Conservation (phyloP, 495 filamentous ascomycete genomes). For the Xylaria telfairii region DNA sequence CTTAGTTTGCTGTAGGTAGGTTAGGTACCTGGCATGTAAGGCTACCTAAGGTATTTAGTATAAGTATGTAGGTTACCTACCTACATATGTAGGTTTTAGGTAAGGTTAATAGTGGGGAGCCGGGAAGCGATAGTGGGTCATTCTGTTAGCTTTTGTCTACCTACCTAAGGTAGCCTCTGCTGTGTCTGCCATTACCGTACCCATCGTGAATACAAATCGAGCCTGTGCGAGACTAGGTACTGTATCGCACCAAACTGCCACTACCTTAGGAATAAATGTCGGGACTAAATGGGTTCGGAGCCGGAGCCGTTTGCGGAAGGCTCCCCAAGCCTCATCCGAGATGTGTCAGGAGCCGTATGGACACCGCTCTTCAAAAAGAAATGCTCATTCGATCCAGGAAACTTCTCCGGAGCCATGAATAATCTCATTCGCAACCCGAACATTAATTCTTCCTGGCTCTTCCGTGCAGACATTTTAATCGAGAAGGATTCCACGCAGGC, state of each 20-base stretch:
- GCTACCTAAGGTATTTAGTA: too few species aligned
- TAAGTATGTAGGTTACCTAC: too few species aligned
- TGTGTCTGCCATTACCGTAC: constrained; percentile 3
- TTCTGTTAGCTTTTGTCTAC: not conserved
- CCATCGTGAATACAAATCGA: not conserved
- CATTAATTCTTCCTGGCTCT: constrained; percentile 80
- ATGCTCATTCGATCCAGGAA: constrained; percentile 63
- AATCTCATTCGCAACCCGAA: constrained; percentile 86
- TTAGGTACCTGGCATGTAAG: too few species aligned
- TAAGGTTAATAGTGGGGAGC: not conserved
- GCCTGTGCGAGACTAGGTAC: constrained; percentile 23
- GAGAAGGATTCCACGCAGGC: constrained; percentile 41
- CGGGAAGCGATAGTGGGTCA: not conserved
- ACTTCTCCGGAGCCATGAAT: constrained; percentile 68
- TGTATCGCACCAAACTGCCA: constrained; percentile 6
- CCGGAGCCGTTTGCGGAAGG: constrained; percentile 44
- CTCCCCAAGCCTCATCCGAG: constrained; percentile 38
- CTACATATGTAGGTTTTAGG: not conserved
- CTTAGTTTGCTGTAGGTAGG: too few species aligned
- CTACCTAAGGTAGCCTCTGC: too few species aligned
- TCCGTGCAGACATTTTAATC: constrained; percentile 84
- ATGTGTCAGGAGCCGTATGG: constrained; percentile 48
- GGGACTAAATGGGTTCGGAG: constrained; percentile 36
- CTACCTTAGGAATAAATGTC: not conserved
- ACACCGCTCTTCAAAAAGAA: constrained; percentile 54